A percentile compares a stretch with the other conserved stretches of the same genome.
These are phyloP conservation scores for Glebionis coronaria DNA, from an alignment of 129 eudicot species.

Conservation along the genomic window DNA sequence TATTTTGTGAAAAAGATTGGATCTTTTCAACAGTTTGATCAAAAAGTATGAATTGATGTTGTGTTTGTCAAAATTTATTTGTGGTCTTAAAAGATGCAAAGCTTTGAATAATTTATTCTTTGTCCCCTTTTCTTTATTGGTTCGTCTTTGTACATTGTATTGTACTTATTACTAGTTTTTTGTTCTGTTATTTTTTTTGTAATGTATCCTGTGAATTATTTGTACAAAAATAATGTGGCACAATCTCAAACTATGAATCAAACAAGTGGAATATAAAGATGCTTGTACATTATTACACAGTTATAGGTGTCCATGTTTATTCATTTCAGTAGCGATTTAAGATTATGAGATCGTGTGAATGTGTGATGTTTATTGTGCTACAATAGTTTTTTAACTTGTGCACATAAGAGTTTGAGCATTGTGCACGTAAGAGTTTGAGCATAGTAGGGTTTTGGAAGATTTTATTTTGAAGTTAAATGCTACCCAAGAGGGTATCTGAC, in stretches of 20 bases:
- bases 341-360: no score
- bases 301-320: no score
- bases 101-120: not conserved
- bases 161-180: no score
- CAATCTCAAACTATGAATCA: no score
- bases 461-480: no score
- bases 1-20: slow-evolving; percentile 29
- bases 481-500: no score
- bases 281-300: not conserved
- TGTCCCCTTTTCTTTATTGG: not conserved
- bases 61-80: slow-evolving; percentile 20
- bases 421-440: no score
- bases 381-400: no score
- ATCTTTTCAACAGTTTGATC: slow-evolving; percentile 31
- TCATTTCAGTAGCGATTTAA: no score
- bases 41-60: slow-evolving; percentile 24
- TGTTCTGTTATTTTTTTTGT: not conserved
- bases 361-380: no score
- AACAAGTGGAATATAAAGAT: slow-evolving; percentile 14
- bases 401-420: no score
- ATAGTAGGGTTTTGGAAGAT: no score
- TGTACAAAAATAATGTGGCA: not conserved
- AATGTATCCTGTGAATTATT: not conserved
- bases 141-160: not conserved
- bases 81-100: slow-evolving; percentile 8